Percentiles rank a stretch among this genome's conserved stretches.
phyloP scores from a whole-genome alignment of 2,329 filamentous ascomycete species.

The Sporothrix luriei region DNA sequence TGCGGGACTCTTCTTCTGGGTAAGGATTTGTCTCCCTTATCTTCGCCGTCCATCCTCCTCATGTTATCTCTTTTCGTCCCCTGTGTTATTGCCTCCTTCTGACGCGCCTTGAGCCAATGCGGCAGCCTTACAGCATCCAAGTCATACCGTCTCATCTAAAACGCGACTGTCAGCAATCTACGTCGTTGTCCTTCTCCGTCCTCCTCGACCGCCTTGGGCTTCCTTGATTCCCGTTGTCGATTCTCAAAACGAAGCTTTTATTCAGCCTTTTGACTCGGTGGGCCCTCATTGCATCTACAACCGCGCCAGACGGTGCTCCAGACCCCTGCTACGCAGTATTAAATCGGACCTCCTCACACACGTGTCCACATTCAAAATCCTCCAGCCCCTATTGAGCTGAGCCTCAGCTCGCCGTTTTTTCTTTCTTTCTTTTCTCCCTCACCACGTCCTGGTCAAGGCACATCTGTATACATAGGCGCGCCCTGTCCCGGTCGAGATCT shows the following conservation, averaged over 20 bases:
- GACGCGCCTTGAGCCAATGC: conserved; percentile 9
- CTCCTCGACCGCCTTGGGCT: neutral
- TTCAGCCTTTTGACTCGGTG: conserved; percentile 25
- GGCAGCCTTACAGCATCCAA: neutral
- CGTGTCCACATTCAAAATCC: conserved; percentile 31
- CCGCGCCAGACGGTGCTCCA: conserved; percentile 21
- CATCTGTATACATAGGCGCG: conserved; percentile 16
- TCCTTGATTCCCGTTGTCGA: conserved; percentile 10
- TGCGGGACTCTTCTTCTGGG: too few species aligned
- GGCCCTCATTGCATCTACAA: conserved; percentile 11
- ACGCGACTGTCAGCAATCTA: neutral
- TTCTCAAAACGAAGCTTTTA: conserved; percentile 16
- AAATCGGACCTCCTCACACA: conserved; percentile 26
- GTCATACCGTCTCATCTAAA: conserved; percentile 17
- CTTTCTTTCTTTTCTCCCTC: neutral
- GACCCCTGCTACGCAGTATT: conserved; percentile 8
- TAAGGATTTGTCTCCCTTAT: conserved; percentile 18
- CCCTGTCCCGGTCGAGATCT: neutral
- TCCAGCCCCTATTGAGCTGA: neutral
- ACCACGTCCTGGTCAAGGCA: neutral
- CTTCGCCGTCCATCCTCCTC: conserved; percentile 2
- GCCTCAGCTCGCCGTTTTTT: conserved; percentile 8
- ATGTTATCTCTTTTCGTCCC: neutral
- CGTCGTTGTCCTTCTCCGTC: neutral
- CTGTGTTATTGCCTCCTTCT: conserved; percentile 3